Evolutionary conservation across 257 asterid genomes (phyloP), one percentile per base, ranked within the genome.

Genomic region (Solanum chiquidenum): DNA sequence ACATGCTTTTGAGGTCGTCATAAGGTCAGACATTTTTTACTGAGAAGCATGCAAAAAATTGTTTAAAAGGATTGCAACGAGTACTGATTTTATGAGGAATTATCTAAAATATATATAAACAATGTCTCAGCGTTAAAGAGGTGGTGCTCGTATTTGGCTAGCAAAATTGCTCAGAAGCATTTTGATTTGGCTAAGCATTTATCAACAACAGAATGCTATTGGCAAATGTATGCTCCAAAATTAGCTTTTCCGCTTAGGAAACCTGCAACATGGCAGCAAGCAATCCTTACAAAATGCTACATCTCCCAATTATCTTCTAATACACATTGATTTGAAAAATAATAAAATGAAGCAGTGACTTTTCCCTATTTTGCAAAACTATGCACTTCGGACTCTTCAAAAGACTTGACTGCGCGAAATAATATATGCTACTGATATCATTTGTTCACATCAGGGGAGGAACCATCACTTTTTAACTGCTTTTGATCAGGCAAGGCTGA

Each of bases 31-130:
- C 33, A 64, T 10, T 64, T 62, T n/a, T 9, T 23, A 62, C 13
- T 9, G 6, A 62, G 71, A 10, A 2, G 31, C 71, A 5, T 23
- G 71, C 71, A 10, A n/a, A n/a, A 62, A 10, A 0, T n/a, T 25
- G 31, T 64, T 64, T 9, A 64, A 62, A 60, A 64, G 29, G 33
- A n/a, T 64, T 4, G 72, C 34, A 11, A 38, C 29, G 20, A 25
- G 14, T n/a, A 88, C 80, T 52, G 71, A 69, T 66, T 88, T 31
- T 77, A 83, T 80, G 68, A 87, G 5, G 90, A 55, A 64, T 88
- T 82, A 86, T 34, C 89, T 60, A 86, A 83, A 37, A 27, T 86
- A 71, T 91, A 83, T 64, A 88, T 73, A 33, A 25, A 40, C 35
- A n/a, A 40, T 25, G 84, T 29, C 62, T 34, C 79, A 33, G 79